Evolutionary conservation across 1,139 yeast genomes (phyloP).

Genomic region (Meyerozyma smithsonii): DNA sequence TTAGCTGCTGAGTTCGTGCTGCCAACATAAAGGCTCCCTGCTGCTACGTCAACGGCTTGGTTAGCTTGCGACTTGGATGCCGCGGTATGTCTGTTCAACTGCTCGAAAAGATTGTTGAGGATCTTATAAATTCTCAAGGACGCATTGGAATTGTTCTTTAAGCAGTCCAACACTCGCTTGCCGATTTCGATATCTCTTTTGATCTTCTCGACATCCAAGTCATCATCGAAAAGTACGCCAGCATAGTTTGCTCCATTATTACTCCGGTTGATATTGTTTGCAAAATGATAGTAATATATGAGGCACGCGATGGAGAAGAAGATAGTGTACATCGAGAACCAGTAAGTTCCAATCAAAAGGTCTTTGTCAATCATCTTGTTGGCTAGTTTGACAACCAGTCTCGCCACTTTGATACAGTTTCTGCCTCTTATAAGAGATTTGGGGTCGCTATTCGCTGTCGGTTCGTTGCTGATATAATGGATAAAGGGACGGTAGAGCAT

Average conservation of each 20-base stretch:
- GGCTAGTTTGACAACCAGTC: conserved; percentile 79
- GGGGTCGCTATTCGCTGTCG: conserved; percentile 39
- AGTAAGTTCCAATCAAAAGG: conserved; percentile 79
- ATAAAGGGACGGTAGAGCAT: conserved; percentile 88
- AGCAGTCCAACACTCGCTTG: conserved; percentile 61
- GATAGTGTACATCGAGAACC: conserved; percentile 92
- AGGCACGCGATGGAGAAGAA: conserved; percentile 88
- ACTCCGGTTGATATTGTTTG: conserved; percentile 29
- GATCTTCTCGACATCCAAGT: conserved; percentile 61
- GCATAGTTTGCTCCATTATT: conserved; percentile 37
- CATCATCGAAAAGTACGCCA: conserved; percentile 52
- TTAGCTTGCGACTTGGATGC: conserved; percentile 17
- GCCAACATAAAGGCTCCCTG: background rate
- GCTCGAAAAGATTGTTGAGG: conserved; percentile 76
- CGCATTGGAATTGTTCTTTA: conserved; percentile 73
- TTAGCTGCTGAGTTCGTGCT: background rate
- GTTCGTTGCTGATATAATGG: conserved; percentile 66
- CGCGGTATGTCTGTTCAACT: conserved; percentile 66
- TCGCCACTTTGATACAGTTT: conserved; percentile 80
- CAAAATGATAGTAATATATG: conserved; percentile 79
- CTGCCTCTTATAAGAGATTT: conserved; percentile 63
- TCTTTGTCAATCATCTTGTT: conserved; percentile 75
- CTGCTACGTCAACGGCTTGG: background rate
- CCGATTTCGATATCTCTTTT: conserved; percentile 79
- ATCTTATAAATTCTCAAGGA: conserved; percentile 78